Evolutionary conservation across 768 basidiomycete species (phyloP), one percentile per base, ranked within the genome.

Genomic region (Lanmaoa rubissima): DNA sequence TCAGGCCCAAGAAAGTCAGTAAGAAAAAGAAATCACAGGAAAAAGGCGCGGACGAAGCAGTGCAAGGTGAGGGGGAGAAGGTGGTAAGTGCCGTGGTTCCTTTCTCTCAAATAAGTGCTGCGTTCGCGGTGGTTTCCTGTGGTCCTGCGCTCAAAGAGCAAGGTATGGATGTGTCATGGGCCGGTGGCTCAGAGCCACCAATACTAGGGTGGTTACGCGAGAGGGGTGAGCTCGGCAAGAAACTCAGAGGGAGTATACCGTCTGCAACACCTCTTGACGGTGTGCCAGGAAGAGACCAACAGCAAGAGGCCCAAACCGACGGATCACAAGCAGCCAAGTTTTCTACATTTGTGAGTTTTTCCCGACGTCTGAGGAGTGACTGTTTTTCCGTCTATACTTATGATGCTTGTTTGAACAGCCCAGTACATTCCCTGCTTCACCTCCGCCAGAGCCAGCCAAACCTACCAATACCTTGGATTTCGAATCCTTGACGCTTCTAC

Each of bases 401-500:
- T 36, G 19, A 21, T n/a, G 4, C n/a, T 53, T 31, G 21, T 43
- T 51, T 38, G 21, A 39, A 39, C 57, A 72, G 64, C 54, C 71
- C 12, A 54, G 56, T 51, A 65, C 50, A 40, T 59, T 56, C 26
- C 64, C 56, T 59, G 11, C 53, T 28, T 32, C 63, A 19, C 42
- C 63, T 21, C 52, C 57, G n/a, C 44, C 66, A 31, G 57, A 67
- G 21, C 57, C 66, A 17, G 41, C 63, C n/a, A 68, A 65, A 21
- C 34, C 71, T n/a, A 48, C 67, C 21, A 65, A 76, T 12, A 81
- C 80, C 2, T 61, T 92, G 47, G 88, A 92, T 67, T 94, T 87
- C 54, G 92, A 93, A 71, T 83, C 86, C 3, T 65, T 92, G 57
- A 93, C 90, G 1, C 76, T 94, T 36, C 81, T 93, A 79, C 82